Evolutionary conservation across 129 eudicot species (phyloP), one percentile per base, ranked within the genome.

Genomic region (Chrysanthemum makinoi): DNA sequence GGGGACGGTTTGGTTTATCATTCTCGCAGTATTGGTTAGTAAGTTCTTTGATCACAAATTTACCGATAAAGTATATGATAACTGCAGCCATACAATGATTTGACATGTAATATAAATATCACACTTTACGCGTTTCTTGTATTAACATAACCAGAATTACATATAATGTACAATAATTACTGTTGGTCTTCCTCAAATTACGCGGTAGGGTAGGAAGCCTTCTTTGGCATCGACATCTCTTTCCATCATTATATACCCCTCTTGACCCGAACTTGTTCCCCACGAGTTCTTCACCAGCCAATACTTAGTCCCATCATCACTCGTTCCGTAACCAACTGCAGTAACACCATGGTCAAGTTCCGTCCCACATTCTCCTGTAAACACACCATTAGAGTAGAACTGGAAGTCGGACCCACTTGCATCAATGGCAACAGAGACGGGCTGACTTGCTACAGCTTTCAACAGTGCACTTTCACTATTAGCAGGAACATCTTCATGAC

Each of bases 331-430:
- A 52, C 80, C 75, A 60, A 76, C 75, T 19, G 80, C 70, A 14
- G 75, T 69, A 59, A 76, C 75, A 14, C 80, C 80, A 35, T 76
- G 80, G 16, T 76, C 80, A 20, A 68, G 80, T 19, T 77, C 76
- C 2, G 76, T 70, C 17, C 81, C 76, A 35, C 79, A 77, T 8
- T 69, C 81, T n/a, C 81, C 76, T 10, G 76, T 76, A 39, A 77
- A 77, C 6, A 69, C 81, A 16, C 81, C 71, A 0, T 19, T 69
- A 0, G 77, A 71, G 44, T 78, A 78, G 68, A 78, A 52, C 66
- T 78, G 82, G 73, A 78, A 78, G 72, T 71, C 77, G 5, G 68
- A 56, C 59, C 82, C 82, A 16, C 78, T 63, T 51, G 81, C 76
- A 62, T 70, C 81, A 53, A 70, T 70, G 72, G 82, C 78, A 16